Evolutionary conservation across 192 early-diverging fungal genomes (phyloP), one percentile per base, ranked within the genome.

Genomic region (Coemansia sp.): DNA sequence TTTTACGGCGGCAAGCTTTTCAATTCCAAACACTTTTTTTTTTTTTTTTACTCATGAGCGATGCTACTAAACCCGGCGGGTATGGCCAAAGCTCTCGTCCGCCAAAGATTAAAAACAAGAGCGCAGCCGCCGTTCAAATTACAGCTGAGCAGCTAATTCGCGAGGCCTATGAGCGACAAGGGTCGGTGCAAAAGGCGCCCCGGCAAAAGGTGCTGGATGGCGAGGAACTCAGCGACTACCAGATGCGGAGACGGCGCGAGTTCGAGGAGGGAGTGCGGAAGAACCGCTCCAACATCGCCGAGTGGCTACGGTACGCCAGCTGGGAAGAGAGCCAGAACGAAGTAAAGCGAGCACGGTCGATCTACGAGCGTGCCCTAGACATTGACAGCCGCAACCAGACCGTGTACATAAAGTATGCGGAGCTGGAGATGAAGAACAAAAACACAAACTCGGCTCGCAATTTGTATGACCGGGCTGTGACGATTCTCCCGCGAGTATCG

Each of bases 81-180:
- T 81, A 76, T 53, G 63, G 68, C 11, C 70, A 73, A 31, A 60
- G 63, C 38, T 66, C 70, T 25, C 69, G 74, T 0, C 62, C 69
- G 56, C 79, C 79, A 58, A 81, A 69, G 91, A 94, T 98, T 75
- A 96, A 96, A 77, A 98, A 99, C 84, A 99, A 99, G 86, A 96
- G 91, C 79, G 90, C 97, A 2, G 95, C 95, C n/a, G 87, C 91
- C 7, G 86, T 98, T 16, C 97, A 99, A 77, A 99, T 99, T 77
- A 98, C 96, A 21, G 97, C 97, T 13, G 97, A 99, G 83, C 97
- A 99, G 83, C 92, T 99, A 50, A 88, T 99, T 26, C 88, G 94
- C 37, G 97, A 99, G 73, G 92, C 95, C 12, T 90, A 93, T 66
- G 93, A 94, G 60, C 88, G 91, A 75, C 87, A 63, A 68, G 87